A percentile compares a stretch with the other conserved stretches of the same genome.
phyloP scores from a whole-genome alignment of 495 filamentous ascomycete species.

The Podospora anserina region DNA sequence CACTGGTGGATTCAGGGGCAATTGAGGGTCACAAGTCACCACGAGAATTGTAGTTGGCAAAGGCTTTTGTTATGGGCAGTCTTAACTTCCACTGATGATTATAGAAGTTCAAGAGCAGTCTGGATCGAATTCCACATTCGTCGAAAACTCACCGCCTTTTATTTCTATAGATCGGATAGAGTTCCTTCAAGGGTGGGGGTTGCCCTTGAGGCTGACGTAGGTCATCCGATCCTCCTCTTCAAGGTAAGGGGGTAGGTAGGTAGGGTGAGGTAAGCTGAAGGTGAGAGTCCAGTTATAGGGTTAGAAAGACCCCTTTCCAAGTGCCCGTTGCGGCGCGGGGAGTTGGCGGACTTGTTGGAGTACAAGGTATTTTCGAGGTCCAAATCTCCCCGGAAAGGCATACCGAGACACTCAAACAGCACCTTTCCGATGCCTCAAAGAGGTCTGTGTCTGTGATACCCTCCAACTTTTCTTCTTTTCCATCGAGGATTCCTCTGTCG shows the following conservation, averaged over 20 bases:
- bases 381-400: background rate
- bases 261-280: background rate
- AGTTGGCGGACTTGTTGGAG: background rate
- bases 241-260: background rate
- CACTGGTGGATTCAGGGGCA: background rate
- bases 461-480: background rate
- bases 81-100: too few species aligned
- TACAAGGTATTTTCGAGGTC: background rate
- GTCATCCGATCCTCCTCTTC: background rate
- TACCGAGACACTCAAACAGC: background rate
- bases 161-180: background rate
- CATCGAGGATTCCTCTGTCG: conserved; percentile 8
- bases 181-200: conserved; percentile 17
- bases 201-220: conserved; percentile 21
- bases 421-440: conserved; percentile 11
- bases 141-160: background rate
- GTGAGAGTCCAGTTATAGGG: too few species aligned
- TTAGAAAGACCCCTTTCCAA: too few species aligned
- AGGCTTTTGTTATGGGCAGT: too few species aligned
- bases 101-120: too few species aligned
- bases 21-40: background rate
- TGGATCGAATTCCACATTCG: too few species aligned
- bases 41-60: background rate
- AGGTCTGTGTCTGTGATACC: conserved; percentile 14
- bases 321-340: too few species aligned